These are phyloP conservation scores for Dentipellis fragilis DNA, from an alignment of 768 basidiomycete genomes.

Conservation along the genomic window DNA sequence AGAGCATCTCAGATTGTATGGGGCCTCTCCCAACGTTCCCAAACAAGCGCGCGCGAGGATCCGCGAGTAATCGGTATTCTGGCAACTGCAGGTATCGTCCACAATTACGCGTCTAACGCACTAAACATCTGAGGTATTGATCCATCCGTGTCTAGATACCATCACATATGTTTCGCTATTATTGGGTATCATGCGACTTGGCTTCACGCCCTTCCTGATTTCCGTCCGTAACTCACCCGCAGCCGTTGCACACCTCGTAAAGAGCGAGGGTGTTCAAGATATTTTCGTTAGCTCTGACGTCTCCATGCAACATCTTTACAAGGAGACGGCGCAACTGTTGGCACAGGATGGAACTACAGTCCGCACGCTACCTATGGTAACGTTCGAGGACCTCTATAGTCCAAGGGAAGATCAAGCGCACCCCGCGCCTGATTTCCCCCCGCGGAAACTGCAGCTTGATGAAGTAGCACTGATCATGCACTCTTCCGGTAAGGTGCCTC, in stretches of 20 bases:
- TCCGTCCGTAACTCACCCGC: conserved; percentile 3
- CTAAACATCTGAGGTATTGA: neutral
- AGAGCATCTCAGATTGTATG: conserved; percentile 3
- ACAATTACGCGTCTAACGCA: no score
- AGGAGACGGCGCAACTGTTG: neutral
- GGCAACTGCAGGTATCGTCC: conserved; percentile 11
- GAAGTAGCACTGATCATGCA: neutral
- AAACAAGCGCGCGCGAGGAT: neutral
- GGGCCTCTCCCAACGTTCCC: neutral
- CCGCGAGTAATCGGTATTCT: conserved; percentile 9
- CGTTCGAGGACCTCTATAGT: neutral
- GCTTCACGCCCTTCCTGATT: neutral
- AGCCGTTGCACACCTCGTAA: conserved; percentile 2
- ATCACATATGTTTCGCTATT: conserved; percentile 14
- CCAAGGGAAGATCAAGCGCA: neutral
- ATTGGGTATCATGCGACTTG: conserved; percentile 15
- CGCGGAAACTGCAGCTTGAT: neutral
- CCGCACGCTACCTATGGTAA: neutral
- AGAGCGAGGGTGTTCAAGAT: neutral
- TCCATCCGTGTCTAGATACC: conserved; percentile 8
- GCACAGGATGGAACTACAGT: neutral
- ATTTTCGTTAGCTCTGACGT: conserved; percentile 10
- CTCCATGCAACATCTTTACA: neutral
- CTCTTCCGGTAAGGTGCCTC: neutral
- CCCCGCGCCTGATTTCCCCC: neutral